Base-by-base conservation (phyloP, 306 rosid genomes). In the Gastrolobium villosum region DNA sequence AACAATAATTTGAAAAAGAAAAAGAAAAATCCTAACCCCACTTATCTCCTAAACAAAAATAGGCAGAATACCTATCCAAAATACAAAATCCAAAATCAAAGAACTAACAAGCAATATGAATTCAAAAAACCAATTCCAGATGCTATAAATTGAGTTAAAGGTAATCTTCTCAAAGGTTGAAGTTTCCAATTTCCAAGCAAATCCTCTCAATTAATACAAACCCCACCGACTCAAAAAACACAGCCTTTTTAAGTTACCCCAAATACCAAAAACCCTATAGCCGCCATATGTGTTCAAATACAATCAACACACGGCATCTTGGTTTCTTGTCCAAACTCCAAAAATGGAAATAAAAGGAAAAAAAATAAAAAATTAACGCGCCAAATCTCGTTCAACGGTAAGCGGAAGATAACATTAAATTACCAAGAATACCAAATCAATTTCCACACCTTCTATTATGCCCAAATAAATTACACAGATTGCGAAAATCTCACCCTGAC, bases 281-380 rank as follows among this genome's bases (percentile, higher is more conserved):
- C 80, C 82, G 81, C 56, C 75, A 82, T 15, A 52, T 54, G 70
- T 69, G 71, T 74, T 79, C 80, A 75, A 71, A 86, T 9, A 8
- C 85, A 76, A 57, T 82, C 85, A 86, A 86, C 89, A 79, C 89
- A 86, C 89, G 84, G 57, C 71, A 85, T 20, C 70, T 71, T 1
- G 6, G 35, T 56, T 14, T n/a, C 15, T 20, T n/a, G 37, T 40
- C 76, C 45, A 20, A 69, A 63, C 3, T 11, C 53, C 43, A 70
- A 64, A 63, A 79, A 10, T 20, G 26, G 76, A 70, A 76, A 37
- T 20, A 20, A 20, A 20, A 20, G 26, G 26, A 20, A 20, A 20
- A 20, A 20, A 20, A 20, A 0, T 20, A 20, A 20, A 20, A 20
- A 20, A 20, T 20, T 20, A 20, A 20, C 26, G 26, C 26, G 26